Percentiles rank a stretch among this genome's conserved stretches.
Conservation (phyloP, 2,329 filamentous ascomycete genomes). For the Pseudopithomyces chartarum region DNA sequence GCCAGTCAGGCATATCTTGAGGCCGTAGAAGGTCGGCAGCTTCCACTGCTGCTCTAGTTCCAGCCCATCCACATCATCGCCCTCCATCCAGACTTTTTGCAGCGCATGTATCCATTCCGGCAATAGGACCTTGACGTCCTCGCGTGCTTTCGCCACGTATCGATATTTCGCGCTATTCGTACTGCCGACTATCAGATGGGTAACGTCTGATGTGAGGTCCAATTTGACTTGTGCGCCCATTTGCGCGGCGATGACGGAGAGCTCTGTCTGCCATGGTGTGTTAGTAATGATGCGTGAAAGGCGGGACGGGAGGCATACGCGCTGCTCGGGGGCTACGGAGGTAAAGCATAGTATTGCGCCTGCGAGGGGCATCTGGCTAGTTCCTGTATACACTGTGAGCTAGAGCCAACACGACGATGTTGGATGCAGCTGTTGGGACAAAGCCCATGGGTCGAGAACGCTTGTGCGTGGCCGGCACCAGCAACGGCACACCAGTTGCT, state of each 20-base stretch:
- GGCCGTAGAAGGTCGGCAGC: conserved; percentile 65
- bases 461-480: not conserved
- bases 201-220: conserved; percentile 94
- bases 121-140: conserved; percentile 82
- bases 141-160: conserved; percentile 87
- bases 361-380: conserved; percentile 44
- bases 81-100: conserved; percentile 77
- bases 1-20: conserved; percentile 72
- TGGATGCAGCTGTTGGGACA: not conserved
- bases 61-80: conserved; percentile 73
- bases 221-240: conserved; percentile 88
- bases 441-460: not conserved
- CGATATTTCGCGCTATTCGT: conserved; percentile 92
- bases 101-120: conserved; percentile 86
- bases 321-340: conserved; percentile 76
- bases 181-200: conserved; percentile 89
- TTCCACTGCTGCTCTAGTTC: conserved; percentile 70
- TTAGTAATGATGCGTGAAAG: conserved; percentile 7
- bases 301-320: conserved; percentile 57
- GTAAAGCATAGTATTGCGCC: conserved; percentile 87
- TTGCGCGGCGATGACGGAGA: conserved; percentile 70
- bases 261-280: conserved; percentile 50
- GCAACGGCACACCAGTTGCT: not conserved
- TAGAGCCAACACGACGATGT: not conserved
- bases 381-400: conserved; percentile 28